phyloP scores from a whole-genome alignment of 345 rosid genomes.

The Eucalyptus viminalis region DNA sequence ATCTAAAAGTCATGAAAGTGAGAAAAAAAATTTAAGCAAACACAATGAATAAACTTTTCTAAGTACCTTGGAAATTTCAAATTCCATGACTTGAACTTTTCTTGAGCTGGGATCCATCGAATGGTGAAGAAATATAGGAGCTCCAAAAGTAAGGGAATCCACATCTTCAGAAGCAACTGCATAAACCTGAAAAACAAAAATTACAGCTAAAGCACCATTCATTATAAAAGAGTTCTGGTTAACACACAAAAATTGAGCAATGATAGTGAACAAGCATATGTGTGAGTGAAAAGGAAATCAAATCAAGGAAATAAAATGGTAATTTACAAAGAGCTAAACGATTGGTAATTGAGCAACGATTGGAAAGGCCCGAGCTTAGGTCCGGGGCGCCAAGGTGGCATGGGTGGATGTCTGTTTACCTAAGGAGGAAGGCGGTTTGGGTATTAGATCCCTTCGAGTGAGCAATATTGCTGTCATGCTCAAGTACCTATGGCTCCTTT shows the following conservation, averaged over 20 bases:
- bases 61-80: slow-evolving; percentile 62
- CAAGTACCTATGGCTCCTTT: no score
- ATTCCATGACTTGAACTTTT: slow-evolving; percentile 88
- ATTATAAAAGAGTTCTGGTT: not conserved
- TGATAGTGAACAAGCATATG: not conserved
- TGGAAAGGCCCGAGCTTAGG: no score
- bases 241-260: not conserved
- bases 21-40: not conserved
- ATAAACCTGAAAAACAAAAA: slow-evolving; percentile 43
- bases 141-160: slow-evolving; percentile 96
- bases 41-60: not conserved
- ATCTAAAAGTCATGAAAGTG: slow-evolving; percentile 26
- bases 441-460: no score
- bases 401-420: no score
- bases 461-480: no score
- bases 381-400: no score
- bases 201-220: not conserved
- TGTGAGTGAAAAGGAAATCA: not conserved
- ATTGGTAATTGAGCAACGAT: no score
- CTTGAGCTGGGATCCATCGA: slow-evolving; percentile 92
- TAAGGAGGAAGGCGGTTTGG: no score
- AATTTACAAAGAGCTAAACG: not conserved
- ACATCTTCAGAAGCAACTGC: slow-evolving; percentile 97
- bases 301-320: no score
- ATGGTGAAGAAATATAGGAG: slow-evolving; percentile 85